A percentile compares a stretch with the other conserved stretches of the same genome.
Evolutionary conservation across 2,329 filamentous ascomycete species (phyloP).

Genomic region (Pleurostoma richardsiae): DNA sequence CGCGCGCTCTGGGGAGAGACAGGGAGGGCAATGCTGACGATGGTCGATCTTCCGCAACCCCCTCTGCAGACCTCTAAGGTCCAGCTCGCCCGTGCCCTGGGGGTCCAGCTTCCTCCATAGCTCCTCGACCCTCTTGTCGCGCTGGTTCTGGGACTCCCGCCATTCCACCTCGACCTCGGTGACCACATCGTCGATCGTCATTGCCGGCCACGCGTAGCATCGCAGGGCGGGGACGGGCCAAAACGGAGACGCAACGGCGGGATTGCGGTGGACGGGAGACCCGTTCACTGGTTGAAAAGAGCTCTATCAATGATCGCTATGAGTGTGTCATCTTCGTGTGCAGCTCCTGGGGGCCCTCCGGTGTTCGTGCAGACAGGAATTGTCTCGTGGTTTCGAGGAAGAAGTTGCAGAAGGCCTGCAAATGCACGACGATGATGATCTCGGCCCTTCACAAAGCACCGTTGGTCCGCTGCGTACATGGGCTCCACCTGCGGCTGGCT

Average conservation of each 20-base stretch:
- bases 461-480: neutral
- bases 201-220: slow-evolving; percentile 31
- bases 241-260: slow-evolving; percentile 1
- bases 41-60: slow-evolving; percentile 88
- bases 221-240: slow-evolving; percentile 17
- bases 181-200: slow-evolving; percentile 45
- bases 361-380: too few relatives aligned
- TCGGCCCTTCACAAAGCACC: too few relatives aligned
- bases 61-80: slow-evolving; percentile 77
- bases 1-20: too few relatives aligned
- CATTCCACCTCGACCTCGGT: slow-evolving; percentile 57
- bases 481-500: neutral
- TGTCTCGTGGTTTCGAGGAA: neutral
- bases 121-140: slow-evolving; percentile 75
- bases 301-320: slow-evolving; percentile 9
- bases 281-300: too few relatives aligned
- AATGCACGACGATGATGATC: neutral
- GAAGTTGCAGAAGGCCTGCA: neutral
- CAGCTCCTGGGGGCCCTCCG: neutral
- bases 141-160: slow-evolving; percentile 70
- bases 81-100: slow-evolving; percentile 70
- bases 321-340: slow-evolving; percentile 17
- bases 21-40: slow-evolving; percentile 47
- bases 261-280: neutral
- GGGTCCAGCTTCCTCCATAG: slow-evolving; percentile 83